Evolutionary conservation across 345 rosid species (phyloP), one percentile per base, ranked within the genome.

Genomic region (Bretschneidera sinensis): DNA sequence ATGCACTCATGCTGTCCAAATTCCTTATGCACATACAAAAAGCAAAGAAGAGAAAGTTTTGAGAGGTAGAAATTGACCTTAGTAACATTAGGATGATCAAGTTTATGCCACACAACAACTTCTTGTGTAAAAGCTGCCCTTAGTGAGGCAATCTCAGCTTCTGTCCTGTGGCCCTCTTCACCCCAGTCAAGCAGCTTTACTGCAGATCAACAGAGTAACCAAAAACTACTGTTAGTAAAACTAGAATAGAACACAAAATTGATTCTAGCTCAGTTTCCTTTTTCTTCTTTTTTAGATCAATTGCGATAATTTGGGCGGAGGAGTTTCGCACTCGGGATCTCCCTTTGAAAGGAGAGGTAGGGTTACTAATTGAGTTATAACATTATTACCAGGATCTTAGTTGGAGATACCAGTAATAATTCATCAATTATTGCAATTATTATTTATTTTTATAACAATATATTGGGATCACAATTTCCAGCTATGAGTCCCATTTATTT

Each of bases 171-270:
- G 50, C 97, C 97, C 66, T 90, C 99, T 80, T 94, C 99, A 60
- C 99, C 99, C 99, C 99, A 94, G 80, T 94, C 99, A 65, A 94
- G 97, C 64, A 94, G 75, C 83, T 94, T 94, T 63, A 91, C 99
- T 94, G 71, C 65, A 64, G 52, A 67, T 39, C 17, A 56, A 59
- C 22, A 20, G 58, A n/a, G 20, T 16, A 34, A 62, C 28, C 6
- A 54, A 69, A 25, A 61, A 25, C 14, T 20, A 61, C 51, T 4
- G 22, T 60, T 20, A 51, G 65, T 43, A 19, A 59, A 59, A 73
- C 52, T 51, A 59, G 34, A 55, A 65, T 35, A 31, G 47, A 57
- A 21, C 18, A 49, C 58, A 11, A 45, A 64, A 24, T 24, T 35
- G 18, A 35, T 55, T 22, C 21, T 17, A n/a, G 7, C 16, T 45